Base-by-base conservation (phyloP, 139 green algal genomes). In the Yamagishiella unicocca region DNA sequence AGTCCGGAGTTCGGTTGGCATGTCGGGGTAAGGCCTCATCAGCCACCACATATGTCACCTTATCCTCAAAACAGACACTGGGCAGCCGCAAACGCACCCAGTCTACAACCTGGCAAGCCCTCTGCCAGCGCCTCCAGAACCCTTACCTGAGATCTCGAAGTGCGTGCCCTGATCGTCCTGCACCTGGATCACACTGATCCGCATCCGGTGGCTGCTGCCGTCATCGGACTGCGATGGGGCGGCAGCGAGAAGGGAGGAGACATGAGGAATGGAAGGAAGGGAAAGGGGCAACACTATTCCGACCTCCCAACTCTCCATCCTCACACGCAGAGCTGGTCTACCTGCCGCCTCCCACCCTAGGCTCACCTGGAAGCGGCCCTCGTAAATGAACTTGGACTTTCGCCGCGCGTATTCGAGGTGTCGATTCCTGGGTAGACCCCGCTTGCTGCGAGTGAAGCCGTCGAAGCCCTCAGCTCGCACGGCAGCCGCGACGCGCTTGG, bases 321-420 rank as follows among this genome's bases (percentile, higher is more conserved):
- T 17, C 12, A 17, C 50, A 58, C 50, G 12, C 50, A 12, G 50
- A 58, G 50, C 50, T 58, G 50, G 50, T 58, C 50, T 17, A 12
- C 50, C 50, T 25, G 17, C 50, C 50, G 17, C 12, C 17, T 12
- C 17, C 12, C 50, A 17, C 12, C 50, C 50, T 17, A 17, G 50
- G n/a, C n/a, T n/a, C n/a, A n/a, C 66, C 66, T 33, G 66, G 2
- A 74, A 45, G 66, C 19, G 19, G 31, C 66, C 66, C 66, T 74
- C 66, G 37, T 74, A 74, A 33, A 74, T 35, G 31, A 74, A 45
- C 66, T 74, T 74, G 66, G 66, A 46, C 37, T 74, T 74, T 8
- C 31, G n/a, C 66, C 66, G n/a, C 17, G 31, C 66, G 66, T 74
- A 74, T 29, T 74, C 66, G 17, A 74, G 66, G 37, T 74, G 66